Evolutionary conservation across 495 filamentous ascomycete species (phyloP).

Genomic region (Parathielavia appendiculata): DNA sequence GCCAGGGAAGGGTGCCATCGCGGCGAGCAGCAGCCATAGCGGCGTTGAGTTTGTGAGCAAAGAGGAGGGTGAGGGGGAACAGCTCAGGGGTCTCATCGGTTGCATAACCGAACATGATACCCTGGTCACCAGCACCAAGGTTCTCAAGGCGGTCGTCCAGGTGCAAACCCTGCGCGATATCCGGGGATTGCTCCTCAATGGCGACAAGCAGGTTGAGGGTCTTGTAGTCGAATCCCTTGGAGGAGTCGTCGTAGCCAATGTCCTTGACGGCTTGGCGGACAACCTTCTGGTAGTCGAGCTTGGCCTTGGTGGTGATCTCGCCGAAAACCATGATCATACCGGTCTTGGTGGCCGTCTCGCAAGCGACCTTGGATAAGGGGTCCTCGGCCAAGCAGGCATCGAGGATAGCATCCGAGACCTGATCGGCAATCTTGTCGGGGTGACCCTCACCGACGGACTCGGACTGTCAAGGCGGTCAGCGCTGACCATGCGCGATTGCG

Average conservation of each 20-base stretch:
- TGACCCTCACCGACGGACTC: conserved; percentile 98
- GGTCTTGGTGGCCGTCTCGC: conserved; percentile 99
- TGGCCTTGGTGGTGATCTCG: conserved; percentile 96
- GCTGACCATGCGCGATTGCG: not conserved
- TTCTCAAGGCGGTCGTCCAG: conserved; percentile 95
- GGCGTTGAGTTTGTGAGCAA: conserved; percentile 92
- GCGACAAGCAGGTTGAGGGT: conserved; percentile 97
- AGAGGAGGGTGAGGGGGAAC: conserved; percentile 84
- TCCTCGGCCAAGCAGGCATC: conserved; percentile 93
- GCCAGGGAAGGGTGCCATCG: conserved; percentile 84
- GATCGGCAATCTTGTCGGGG: conserved; percentile 97
- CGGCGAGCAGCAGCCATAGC: conserved; percentile 85
- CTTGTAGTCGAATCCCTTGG: conserved; percentile 99
- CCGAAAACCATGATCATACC: conserved; percentile 99
- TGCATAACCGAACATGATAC: conserved; percentile 99
- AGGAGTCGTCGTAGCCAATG: conserved; percentile 94
- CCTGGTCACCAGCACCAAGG: conserved; percentile 98
- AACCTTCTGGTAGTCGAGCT: conserved; percentile 95
- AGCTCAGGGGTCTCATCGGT: conserved; percentile 98
- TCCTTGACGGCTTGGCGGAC: conserved; percentile 95
- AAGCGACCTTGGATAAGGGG: conserved; percentile 96
- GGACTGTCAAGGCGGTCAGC: conserved; percentile 49
- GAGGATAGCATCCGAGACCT: conserved; percentile 97
- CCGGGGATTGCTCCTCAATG: conserved; percentile 98
- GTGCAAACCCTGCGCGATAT: conserved; percentile 97